Evolutionary conservation across 768 basidiomycete species (phyloP), one percentile per base, ranked within the genome.

Genomic region (Kwoniella dejecticola): DNA sequence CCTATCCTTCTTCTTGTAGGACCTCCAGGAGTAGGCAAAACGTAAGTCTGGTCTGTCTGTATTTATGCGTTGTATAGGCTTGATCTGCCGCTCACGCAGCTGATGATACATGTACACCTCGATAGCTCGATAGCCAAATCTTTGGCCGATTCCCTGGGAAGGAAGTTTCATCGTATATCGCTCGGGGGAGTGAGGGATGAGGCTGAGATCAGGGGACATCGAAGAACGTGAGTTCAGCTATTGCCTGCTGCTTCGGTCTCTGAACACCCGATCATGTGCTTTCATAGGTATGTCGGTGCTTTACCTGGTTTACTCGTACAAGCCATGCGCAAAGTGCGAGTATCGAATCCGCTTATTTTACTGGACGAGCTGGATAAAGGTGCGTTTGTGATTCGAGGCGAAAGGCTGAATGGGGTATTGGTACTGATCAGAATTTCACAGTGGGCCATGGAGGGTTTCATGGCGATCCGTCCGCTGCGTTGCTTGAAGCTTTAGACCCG

Each of bases 151-250:
- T 88, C 91, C 0, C 83, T 96, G 8, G 83, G 84, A 24, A 82
- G 92, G 44, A 91, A 91, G 1, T 96, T 95, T 83, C 89, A 95
- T 69, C 86, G 93, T 11, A 93, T 96, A 64, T 88, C 90, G 0
- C 83, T 96, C 0, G 93, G 93, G 11, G 93, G 94, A 29, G 90
- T 96, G 7, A 83, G 93, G 2, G 93, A 97, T 70, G 94, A 97
- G 77, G 93, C 90, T 0, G 88, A 89, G 75, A 88, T 89, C 50
- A 82, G 88, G 46, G 88, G 88, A 1, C 88, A 89, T 67, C 79
- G 83, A 74, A 82, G 93, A 54, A 97, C 94, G 23, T 72, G 23
- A 66, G 70, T 52, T 17, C 21, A 27, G 24, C n/a, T 45, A 26
- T 15, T 19, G 26, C 6, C n/a, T 31, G 26, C 15, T 40, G 33